A percentile compares a stretch with the other conserved stretches of the same genome.
phyloP scores from a whole-genome alignment of 768 basidiomycete genomes.

The Mrakia blollopis region DNA sequence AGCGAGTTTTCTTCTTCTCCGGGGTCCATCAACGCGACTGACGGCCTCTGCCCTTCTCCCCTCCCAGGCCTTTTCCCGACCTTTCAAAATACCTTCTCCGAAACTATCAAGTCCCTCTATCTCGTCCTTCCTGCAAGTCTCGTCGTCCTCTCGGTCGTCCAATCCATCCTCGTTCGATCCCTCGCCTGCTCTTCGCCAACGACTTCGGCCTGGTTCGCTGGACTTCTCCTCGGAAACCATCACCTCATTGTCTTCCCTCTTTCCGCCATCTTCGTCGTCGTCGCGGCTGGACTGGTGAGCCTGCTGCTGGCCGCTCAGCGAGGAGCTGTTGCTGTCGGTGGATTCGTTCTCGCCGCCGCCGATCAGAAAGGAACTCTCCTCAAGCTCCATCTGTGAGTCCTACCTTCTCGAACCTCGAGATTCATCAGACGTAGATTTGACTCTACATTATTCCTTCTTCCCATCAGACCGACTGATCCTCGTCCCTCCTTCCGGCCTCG shows the following conservation, averaged over 20 bases:
- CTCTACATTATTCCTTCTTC: no score
- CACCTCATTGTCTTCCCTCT: constrained; percentile 6
- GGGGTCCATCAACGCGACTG: background rate
- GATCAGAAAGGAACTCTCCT: background rate
- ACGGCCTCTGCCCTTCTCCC: constrained; percentile 27
- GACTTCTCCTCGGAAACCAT: constrained; percentile 16
- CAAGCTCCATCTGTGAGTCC: background rate
- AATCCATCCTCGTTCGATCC: background rate
- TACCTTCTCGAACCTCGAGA: no score
- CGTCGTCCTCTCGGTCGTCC: background rate
- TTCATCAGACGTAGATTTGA: background rate
- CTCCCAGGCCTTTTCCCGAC: constrained; percentile 31
- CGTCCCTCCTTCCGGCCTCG: background rate
- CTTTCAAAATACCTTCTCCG: constrained; percentile 30
- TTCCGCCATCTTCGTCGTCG: background rate
- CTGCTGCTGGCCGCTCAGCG: background rate
- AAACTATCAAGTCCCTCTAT: background rate
- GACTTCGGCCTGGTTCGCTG: constrained; percentile 4
- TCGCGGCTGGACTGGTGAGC: background rate
- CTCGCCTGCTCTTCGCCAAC: background rate
- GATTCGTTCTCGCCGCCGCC: background rate
- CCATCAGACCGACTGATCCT: background rate
- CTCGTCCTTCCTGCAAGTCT: background rate
- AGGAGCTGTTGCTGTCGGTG: background rate
- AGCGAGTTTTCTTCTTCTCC: background rate